Evolutionary conservation across 257 asterid genomes (phyloP).

Genomic region (Fraxinus pennsylvanica): DNA sequence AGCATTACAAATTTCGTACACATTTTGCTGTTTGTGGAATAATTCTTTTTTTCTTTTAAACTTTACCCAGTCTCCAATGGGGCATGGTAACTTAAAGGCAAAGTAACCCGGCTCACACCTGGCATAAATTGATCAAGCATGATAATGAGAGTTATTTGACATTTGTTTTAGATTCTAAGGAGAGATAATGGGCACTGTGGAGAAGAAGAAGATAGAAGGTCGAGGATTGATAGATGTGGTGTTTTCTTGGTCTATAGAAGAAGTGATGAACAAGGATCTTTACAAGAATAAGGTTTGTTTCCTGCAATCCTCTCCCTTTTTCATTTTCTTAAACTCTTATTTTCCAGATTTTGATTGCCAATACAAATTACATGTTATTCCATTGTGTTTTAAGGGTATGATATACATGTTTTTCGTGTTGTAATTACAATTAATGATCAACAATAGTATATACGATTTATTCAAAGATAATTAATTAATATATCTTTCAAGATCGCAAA

Average conservation of each 20-base stretch:
- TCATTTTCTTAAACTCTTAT: too few species aligned
- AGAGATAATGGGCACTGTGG: neutral
- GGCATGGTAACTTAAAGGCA: neutral
- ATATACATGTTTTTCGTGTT: too few species aligned
- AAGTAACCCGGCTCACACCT: neutral
- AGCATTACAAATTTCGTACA: neutral
- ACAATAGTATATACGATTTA: too few species aligned
- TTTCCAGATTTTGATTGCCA: too few species aligned
- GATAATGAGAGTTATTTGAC: too few species aligned
- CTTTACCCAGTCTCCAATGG: neutral
- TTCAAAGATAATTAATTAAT: too few species aligned
- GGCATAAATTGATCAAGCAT: neutral
- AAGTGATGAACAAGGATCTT: conserved; percentile 43
- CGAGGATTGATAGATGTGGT: conserved; percentile 27
- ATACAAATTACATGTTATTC: too few species aligned
- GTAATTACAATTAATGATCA: too few species aligned
- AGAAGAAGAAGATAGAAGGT: neutral
- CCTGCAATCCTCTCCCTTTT: neutral
- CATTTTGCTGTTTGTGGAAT: neutral
- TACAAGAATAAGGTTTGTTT: conserved; percentile 47
- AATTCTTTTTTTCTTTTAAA: too few species aligned
- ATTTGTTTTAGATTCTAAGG: neutral
- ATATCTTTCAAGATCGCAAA: too few species aligned
- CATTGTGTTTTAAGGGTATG: too few species aligned
- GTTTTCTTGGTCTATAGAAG: conserved; percentile 62